Evolutionary conservation across 1,284 basidiomycete species (phyloP).

Genomic region (Microbotryum intermedium): DNA sequence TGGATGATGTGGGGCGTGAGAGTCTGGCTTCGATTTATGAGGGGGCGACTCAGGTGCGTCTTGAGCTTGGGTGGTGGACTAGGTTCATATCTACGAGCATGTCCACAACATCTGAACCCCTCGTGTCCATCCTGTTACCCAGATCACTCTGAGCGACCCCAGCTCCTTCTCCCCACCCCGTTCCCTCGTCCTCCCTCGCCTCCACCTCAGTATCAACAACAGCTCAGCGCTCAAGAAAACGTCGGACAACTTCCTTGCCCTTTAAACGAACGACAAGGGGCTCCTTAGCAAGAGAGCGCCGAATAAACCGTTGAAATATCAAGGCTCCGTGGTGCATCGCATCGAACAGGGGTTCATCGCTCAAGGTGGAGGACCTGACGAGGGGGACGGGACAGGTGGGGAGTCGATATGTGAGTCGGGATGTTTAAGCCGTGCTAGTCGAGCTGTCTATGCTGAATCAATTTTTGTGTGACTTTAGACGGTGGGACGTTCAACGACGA

Average conservation of each 20-base stretch:
- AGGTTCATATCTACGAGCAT: no score
- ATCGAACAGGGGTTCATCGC: slow-evolving; percentile 47
- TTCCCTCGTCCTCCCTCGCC: slow-evolving; percentile 25
- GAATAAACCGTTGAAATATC: slow-evolving; percentile 46
- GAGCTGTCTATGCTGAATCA: no score
- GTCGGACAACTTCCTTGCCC: slow-evolving; percentile 45
- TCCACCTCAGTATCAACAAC: slow-evolving; percentile 15
- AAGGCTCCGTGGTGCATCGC: slow-evolving; percentile 45
- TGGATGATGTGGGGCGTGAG: slow-evolving; percentile 22
- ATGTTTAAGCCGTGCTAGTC: background rate
- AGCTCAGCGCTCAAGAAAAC: slow-evolving; percentile 45
- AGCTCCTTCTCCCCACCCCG: slow-evolving; percentile 15
- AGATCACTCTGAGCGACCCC: background rate
- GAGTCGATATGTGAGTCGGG: slow-evolving; percentile 41
- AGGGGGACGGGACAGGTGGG: slow-evolving; percentile 48
- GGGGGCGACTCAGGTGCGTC: slow-evolving; percentile 8
- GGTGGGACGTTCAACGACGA: slow-evolving; percentile 49
- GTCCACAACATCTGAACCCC: no score
- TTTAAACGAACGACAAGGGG: slow-evolving; percentile 48
- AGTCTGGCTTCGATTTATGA: slow-evolving; percentile 21
- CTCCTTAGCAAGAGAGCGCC: slow-evolving; percentile 45
- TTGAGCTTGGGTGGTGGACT: no score
- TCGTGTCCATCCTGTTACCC: background rate
- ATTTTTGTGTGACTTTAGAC: slow-evolving; percentile 26
- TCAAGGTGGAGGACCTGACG: slow-evolving; percentile 50